Conservation (phyloP, 148 eudicot species). For the Euryodendron excelsum region DNA sequence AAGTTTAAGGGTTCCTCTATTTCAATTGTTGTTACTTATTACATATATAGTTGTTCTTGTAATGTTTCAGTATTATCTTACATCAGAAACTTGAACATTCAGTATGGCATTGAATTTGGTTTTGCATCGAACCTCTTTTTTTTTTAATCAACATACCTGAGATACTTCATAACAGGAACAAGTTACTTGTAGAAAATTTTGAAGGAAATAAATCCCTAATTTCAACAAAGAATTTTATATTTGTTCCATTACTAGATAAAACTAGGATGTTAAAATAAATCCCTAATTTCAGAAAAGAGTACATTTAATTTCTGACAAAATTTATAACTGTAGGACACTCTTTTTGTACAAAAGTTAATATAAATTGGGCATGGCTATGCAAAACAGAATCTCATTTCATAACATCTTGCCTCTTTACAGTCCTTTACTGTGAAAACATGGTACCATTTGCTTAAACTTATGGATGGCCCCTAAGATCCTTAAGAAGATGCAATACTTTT, state of each 20-base stretch:
- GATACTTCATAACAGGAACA: neutral
- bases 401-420: neutral
- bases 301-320: neutral
- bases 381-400: neutral
- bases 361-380: neutral
- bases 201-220: neutral
- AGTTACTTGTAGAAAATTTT: neutral
- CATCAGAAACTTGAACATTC: neutral
- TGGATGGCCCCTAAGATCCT: neutral
- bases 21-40: neutral
- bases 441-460: neutral
- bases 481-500: neutral
- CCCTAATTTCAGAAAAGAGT: neutral
- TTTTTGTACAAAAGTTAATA: neutral
- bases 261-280: neutral
- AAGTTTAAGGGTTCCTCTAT: neutral
- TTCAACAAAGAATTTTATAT: conserved; percentile 3
- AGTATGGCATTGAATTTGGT: neutral
- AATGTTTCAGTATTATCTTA: neutral
- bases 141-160: neutral
- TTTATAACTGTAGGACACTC: neutral
- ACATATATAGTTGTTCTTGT: neutral
- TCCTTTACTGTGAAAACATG: neutral
- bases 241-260: neutral
- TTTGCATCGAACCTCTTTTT: neutral